Base-by-base conservation (phyloP, 2,329 filamentous ascomycete genomes). In the Alternaria longipes region DNA sequence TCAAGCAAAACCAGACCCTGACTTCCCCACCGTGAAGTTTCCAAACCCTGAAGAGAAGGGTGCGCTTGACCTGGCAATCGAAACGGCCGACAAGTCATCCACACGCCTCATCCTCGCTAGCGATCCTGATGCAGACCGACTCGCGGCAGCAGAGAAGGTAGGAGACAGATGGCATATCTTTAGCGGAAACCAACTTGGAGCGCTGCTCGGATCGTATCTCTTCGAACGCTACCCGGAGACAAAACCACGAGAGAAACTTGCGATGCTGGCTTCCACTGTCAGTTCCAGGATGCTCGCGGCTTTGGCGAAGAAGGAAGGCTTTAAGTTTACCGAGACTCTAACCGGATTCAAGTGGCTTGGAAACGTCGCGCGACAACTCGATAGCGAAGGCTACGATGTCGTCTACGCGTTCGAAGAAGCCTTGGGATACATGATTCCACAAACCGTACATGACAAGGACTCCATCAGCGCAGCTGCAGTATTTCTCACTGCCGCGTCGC, bases 331-430 rank as follows among this genome's bases (percentile, higher is more conserved):
- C 59, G 87, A 90, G 68, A 89, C 88, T 0, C 76, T 90, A 30
- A 90, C 88, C 0, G 88, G 88, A 1, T 90, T 90, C 79, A 90
- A 90, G 73, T 90, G 88, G 88, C 84, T 90, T 63, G 88, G 87
- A 3, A 89, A 89, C 63, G 81, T 85, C 46, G 85, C 86, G 2
- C 82, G 83, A 18, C 78, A 83, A n/a, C 80, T 89, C 2, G 79
- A 71, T 2, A 64, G 57, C n/a, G 46, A 73, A 41, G 85, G 84
- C 24, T 85, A 84, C 65, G 78, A 82, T 22, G 82, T 85, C 1
- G 78, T 82, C 0, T 89, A 85, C 68, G 87, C 87, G 1, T 90
- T 87, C 65, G 88, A 90, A 74, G 88, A 90, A 76, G 88, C 88
- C 8, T 83, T 90, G 22, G 88, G 88, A 1, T 90, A 89, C 74